Conservation (phyloP, 2,329 filamentous ascomycete species). For the Beauveria bassiana region DNA sequence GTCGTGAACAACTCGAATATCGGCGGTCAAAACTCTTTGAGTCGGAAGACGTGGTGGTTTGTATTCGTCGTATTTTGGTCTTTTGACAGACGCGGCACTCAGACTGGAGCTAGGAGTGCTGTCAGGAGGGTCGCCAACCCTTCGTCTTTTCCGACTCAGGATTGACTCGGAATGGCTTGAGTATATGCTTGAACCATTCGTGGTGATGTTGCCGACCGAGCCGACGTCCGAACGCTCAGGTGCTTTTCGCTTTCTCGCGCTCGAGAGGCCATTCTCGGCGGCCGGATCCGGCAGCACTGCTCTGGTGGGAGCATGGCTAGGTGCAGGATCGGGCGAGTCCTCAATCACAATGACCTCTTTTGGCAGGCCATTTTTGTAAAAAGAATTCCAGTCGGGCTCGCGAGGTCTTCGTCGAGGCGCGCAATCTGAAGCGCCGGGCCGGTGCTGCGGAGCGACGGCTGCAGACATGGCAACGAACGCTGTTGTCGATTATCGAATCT, state of each 20-base stretch:
- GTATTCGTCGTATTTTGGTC: conserved; percentile 1
- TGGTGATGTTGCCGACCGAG: background rate
- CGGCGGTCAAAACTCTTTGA: background rate
- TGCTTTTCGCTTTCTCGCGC: conserved; percentile 8
- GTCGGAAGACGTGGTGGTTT: background rate
- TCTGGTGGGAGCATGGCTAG: background rate
- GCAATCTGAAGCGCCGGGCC: conserved; percentile 4
- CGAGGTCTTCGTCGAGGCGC: conserved; percentile 20
- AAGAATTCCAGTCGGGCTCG: conserved; percentile 63
- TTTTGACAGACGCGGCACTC: background rate
- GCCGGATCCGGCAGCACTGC: background rate
- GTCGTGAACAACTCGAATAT: conserved; percentile 44
- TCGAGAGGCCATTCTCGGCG: background rate
- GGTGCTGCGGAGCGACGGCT: conserved; percentile 9
- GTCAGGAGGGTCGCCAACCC: background rate
- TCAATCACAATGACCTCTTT: conserved; percentile 73
- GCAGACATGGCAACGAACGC: conserved; percentile 6
- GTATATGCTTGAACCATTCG: background rate
- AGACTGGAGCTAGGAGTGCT: background rate
- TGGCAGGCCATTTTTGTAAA: conserved; percentile 68
- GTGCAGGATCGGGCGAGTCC: conserved; percentile 49
- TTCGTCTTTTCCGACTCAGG: conserved; percentile 2
- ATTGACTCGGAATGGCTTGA: background rate
- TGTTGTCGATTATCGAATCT: background rate
- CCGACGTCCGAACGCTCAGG: background rate